Conservation (phyloP, 305 asterid genomes). For the Solanum hybrid region DNA sequence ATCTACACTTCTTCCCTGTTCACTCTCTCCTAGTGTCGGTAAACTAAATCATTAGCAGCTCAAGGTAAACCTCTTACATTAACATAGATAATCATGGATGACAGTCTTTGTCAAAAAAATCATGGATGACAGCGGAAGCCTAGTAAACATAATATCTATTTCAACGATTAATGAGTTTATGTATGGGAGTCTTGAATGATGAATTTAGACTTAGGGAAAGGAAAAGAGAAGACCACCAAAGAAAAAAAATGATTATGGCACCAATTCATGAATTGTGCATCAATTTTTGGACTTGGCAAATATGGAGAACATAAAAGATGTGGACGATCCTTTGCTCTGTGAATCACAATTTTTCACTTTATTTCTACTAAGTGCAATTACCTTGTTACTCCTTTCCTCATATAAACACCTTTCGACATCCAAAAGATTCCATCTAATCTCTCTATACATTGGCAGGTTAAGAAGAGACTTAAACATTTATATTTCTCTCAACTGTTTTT, state of each 20-base stretch:
- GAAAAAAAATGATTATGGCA: not conserved
- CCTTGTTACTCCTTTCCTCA: not conserved
- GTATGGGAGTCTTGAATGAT: not conserved
- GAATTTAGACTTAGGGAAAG: not conserved
- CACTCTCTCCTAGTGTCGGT: not conserved
- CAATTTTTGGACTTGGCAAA: not conserved
- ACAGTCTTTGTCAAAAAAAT: not conserved
- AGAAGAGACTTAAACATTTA: not conserved
- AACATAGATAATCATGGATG: not conserved
- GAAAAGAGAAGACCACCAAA: not conserved
- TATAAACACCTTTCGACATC: not conserved
- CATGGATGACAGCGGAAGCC: not conserved
- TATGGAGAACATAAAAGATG: not conserved
- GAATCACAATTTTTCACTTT: not conserved
- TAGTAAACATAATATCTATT: not conserved
- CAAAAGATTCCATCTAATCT: not conserved
- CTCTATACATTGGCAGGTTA: not conserved
- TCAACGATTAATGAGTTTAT: not conserved
- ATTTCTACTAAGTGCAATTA: not conserved
- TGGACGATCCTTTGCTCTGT: not conserved
- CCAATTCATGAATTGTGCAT: not conserved
- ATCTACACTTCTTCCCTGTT: not conserved
- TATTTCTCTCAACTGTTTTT: not conserved
- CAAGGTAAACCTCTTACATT: not conserved
- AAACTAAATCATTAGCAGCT: not conserved